Evolutionary conservation across 768 basidiomycete genomes (phyloP), one percentile per base, ranked within the genome.

Genomic region (Tulasnella sp.): DNA sequence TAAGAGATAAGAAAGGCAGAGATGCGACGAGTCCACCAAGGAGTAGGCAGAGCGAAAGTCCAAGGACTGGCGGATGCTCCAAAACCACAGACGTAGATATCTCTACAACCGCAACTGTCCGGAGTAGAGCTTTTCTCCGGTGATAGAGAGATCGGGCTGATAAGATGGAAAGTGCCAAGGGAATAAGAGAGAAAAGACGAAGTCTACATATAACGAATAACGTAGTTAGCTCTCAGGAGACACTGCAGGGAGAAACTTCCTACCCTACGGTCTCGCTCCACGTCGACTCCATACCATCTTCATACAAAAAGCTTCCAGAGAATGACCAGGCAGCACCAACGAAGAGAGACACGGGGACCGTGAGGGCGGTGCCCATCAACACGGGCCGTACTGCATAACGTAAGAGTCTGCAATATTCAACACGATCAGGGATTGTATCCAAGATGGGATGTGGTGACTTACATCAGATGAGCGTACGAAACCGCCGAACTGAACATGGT

Each of bases 181-280:
- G 88, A 38, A 89, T 68, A 27, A 90, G 65, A 2, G 91, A 79
- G 70, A 92, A 90, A 48, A 92, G 66, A 25, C 92, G 81, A 2
- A 93, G 77, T 7, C 87, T 80, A 22, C 59, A 68, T 42, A 61
- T 67, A 24, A 7, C 15, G 34, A 38, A 38, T 15, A 15, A 38
- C 8, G 17, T 30, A 56, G 27, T 22, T 12, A 67, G 2, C 67
- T 68, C 8, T 66, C 62, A 67, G 68, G 68, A 69, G 10, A 66
- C 65, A 15, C 68, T 58, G 15, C 66, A 69, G 67, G 17, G 69
- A 29, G 24, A 27, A 8, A 59, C 15, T 12, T 73, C 83, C 71
- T 65, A 87, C 85, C 87, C 87, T 48, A 82, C 76, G 22, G 84
- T 85, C 71, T 88, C 85, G 51, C 86, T 85, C 87, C 87, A 89